Base-by-base conservation (phyloP, 2,329 filamentous ascomycete genomes). In the Colletotrichum destructivum region DNA sequence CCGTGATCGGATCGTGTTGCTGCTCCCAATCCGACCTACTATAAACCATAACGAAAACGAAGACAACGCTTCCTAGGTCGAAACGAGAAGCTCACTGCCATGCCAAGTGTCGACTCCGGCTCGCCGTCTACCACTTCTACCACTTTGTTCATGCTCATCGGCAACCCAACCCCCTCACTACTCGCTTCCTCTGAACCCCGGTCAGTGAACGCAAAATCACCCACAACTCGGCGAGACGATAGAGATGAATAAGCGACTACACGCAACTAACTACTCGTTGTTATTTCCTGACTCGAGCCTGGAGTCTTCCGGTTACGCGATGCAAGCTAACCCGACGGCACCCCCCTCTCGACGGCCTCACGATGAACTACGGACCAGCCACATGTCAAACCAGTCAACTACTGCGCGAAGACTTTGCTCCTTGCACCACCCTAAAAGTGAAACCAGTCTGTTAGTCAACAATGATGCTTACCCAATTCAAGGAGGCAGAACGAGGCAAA, bases 341-440 rank as follows among this genome's bases (percentile, higher is more conserved):
- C 2, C n/a, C 2, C n/a, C n/a, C 16, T 9, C 7, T 49, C 18
- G 16, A 21, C 44, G 7, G 7, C 4, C 0, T 40, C 31, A 11
- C 40, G 16, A 35, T 12, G 47, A 38, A 2, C 61, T 63, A 35
- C 47, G 49, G 15, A 71, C 52, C 7, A 80, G 66, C 77, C 78
- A 80, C 13, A 78, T 73, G 15, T 77, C 71, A 42, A 80, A 78
- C 79, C 78, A 80, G 31, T 74, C 74, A 31, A 77, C 49, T 38
- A 79, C 79, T 1, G 68, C 75, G 12, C 69, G 66, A 3, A 79
- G 67, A 52, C 79, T 78, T 59, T 79, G 78, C 56, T 79, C 77
- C 66, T 79, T 79, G 35, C 75, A 77, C 78, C 78, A 79, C 0
- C 77, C 78, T 79, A 47, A 0, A 21, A 15, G 0, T 7, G 6